These are phyloP conservation scores for Botrytis pseudocinerea DNA, from an alignment of 2,329 filamentous ascomycete genomes.

Conservation along the genomic window DNA sequence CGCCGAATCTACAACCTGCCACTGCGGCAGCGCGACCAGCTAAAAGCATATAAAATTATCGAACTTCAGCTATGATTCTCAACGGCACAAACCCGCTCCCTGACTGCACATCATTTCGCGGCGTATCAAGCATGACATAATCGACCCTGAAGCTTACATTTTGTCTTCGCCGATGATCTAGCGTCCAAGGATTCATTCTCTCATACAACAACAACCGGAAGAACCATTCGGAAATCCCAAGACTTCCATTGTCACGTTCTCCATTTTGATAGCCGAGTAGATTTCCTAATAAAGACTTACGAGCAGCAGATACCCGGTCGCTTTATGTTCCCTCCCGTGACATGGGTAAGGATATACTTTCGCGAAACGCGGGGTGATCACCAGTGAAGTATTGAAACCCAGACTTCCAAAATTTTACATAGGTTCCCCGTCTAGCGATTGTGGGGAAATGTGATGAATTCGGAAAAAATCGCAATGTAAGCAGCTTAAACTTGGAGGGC, in stretches of 20 bases:
- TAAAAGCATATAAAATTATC: constrained; percentile 1
- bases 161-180: constrained; percentile 20
- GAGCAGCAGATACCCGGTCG: constrained; percentile 18
- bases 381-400: neutral
- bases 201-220: constrained; percentile 17
- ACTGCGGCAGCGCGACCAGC: neutral
- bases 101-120: constrained; percentile 16
- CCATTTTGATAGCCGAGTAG: neutral
- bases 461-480: neutral
- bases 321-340: constrained; percentile 10
- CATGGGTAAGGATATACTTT: constrained; percentile 1
- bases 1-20: constrained; percentile 16
- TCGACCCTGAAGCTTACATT: constrained; percentile 18
- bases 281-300: constrained; percentile 19
- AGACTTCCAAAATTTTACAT: neutral
- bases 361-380: constrained; percentile 18
- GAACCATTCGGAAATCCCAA: constrained; percentile 13
- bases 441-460: constrained; percentile 6
- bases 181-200: neutral
- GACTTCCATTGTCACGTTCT: constrained; percentile 14
- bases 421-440: neutral
- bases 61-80: constrained; percentile 6
- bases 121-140: constrained; percentile 19
- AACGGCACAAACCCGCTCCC: constrained; percentile 2
- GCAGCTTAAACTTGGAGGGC: neutral